Evolutionary conservation across 768 basidiomycete species (phyloP), one percentile per base, ranked within the genome.

Genomic region (Sporobolomyces phaffii): DNA sequence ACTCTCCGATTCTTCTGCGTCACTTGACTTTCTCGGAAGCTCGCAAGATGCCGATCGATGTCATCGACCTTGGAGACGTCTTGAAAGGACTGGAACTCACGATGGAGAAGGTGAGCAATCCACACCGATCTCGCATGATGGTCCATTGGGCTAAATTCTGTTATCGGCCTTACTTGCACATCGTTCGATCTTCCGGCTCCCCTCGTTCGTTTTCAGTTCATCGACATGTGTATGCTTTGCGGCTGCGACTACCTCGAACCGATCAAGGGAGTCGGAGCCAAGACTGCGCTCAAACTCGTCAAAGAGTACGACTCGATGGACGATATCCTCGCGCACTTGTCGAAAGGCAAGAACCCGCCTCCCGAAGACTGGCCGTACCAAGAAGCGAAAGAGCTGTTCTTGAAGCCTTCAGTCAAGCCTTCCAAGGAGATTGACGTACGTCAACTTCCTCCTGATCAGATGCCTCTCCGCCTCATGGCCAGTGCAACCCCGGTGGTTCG

Each of bases 191-290:
- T n/a, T n/a, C n/a, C n/a, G n/a, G n/a, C n/a, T n/a, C n/a, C n/a
- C n/a, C n/a, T 17, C 20, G 11, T 45, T 10, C n/a, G 44, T 8
- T 17, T 11, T 14, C 73, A 97, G 90, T 99, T 99, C 75, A 88
- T 91, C 73, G 96, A 99, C 73, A 82, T 99, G 6, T 99, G 94
- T 76, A 88, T 99, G 70, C 83, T 99, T 13, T 85, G 98, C 43
- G 96, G 96, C 7, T 99, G 96, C 65, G 96, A 99, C 76, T 99
- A 99, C 78, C 86, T 99, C 64, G 96, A 99, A 77, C 96, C 96
- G n/a, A 91, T 96, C 76, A 93, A 86, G 78, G 96, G 96, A 3
- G 80, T 99, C 47, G 96, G 96, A 31, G 93, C 96, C 18, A 96
- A 97, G 77, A 91, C 87, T 18, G 96, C 94, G 5, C 80, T 96